These are phyloP conservation scores for Aspergillus fumigatiaffinis DNA, from an alignment of 2,329 filamentous ascomycete genomes.

Conservation along the genomic window DNA sequence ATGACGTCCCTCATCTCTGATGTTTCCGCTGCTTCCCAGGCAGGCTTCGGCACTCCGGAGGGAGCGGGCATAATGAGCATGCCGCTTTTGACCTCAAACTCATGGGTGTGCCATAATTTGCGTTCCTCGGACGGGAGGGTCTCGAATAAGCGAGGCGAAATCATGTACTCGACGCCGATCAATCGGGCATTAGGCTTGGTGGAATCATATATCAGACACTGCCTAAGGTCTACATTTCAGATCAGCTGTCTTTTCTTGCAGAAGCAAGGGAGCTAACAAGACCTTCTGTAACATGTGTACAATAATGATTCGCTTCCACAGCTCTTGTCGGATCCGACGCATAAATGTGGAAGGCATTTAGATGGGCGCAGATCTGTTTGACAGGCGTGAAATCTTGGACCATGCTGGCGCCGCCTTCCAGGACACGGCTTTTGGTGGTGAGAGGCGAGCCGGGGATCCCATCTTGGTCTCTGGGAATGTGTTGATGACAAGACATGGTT, in stretches of 20 bases:
- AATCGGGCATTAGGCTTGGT: slow-evolving; percentile 63
- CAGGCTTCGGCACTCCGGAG: slow-evolving; percentile 45
- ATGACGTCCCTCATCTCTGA: slow-evolving; percentile 75
- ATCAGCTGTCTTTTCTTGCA: background rate
- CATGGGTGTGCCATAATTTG: slow-evolving; percentile 73
- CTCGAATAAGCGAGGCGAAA: slow-evolving; percentile 65
- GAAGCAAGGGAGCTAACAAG: background rate
- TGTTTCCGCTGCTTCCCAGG: slow-evolving; percentile 74
- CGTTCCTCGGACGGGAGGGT: slow-evolving; percentile 65
- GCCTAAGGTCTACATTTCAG: slow-evolving; percentile 60
- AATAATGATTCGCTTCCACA: slow-evolving; percentile 83
- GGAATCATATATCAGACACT: slow-evolving; percentile 81
- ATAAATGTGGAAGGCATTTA: slow-evolving; percentile 85
- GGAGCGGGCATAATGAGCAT: slow-evolving; percentile 42
- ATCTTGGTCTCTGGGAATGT: slow-evolving; percentile 5
- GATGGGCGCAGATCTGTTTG: slow-evolving; percentile 72
- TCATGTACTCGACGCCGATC: slow-evolving; percentile 87
- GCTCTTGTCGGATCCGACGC: slow-evolving; percentile 64
- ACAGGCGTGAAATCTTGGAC: slow-evolving; percentile 60
- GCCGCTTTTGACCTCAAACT: slow-evolving; percentile 45
- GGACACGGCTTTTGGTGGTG: slow-evolving; percentile 32
- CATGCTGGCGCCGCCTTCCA: slow-evolving; percentile 36
- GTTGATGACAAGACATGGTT: slow-evolving; percentile 1
- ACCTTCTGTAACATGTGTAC: slow-evolving; percentile 67
- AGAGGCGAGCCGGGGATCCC: slow-evolving; percentile 28